These are phyloP conservation scores for Populus davidiana DNA, from an alignment of 345 rosid genomes.

Conservation along the genomic window DNA sequence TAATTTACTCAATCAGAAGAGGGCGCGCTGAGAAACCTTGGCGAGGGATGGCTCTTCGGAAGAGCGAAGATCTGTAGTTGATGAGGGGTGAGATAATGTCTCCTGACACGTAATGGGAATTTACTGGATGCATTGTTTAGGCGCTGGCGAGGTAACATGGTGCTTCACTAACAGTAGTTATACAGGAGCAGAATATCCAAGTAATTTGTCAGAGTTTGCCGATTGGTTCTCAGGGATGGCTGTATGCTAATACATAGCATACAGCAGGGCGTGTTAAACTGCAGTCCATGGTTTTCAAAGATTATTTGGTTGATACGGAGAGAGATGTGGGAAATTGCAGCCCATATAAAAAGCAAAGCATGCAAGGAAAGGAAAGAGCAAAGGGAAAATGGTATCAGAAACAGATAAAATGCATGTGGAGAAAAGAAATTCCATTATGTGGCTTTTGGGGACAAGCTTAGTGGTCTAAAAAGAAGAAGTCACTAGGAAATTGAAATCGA, in stretches of 20 bases:
- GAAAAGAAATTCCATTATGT: background rate
- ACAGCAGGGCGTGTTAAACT: background rate
- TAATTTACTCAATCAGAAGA: background rate
- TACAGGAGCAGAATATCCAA: background rate
- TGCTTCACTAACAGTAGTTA: background rate
- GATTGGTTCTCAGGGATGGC: background rate
- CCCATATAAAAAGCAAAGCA: background rate
- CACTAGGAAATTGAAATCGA: background rate
- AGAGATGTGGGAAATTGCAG: background rate
- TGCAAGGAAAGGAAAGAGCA: background rate
- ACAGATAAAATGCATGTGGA: background rate
- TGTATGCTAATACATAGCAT: background rate
- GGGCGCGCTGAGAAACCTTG: background rate
- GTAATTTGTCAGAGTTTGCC: background rate
- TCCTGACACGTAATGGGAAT: background rate
- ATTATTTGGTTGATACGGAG: background rate
- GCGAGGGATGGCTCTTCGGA: background rate
- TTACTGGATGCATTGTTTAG: background rate
- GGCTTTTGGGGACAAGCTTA: slow-evolving; percentile 22
- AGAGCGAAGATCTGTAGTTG: background rate
- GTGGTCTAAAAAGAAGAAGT: slow-evolving; percentile 3
- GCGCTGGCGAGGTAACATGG: background rate
- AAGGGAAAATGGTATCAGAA: background rate
- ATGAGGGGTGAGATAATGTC: background rate
- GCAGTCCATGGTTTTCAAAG: background rate